Percentiles rank a stretch among this genome's conserved stretches.
phyloP scores from a whole-genome alignment of 805 yeast species.

The Myxozyma udenii region DNA sequence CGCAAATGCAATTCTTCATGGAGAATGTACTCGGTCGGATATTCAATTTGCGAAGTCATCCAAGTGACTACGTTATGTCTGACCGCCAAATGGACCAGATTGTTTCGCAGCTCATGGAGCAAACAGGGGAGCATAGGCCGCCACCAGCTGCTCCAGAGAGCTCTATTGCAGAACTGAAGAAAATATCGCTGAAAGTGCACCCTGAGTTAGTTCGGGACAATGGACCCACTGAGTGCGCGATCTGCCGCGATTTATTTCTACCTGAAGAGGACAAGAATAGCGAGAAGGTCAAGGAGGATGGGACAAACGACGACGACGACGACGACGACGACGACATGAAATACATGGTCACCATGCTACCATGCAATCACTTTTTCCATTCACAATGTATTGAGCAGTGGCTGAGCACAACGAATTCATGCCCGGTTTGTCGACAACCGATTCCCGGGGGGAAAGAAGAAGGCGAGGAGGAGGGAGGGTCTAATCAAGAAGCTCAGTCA shows the following conservation, averaged over 20 bases:
- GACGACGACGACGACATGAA: constrained; percentile 8
- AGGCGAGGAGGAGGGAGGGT: neutral
- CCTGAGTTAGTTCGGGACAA: constrained; percentile 6
- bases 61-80: constrained; percentile 27
- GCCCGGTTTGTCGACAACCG: constrained; percentile 28
- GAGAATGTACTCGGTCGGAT: constrained; percentile 13
- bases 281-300: constrained; percentile 8
- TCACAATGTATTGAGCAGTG: constrained; percentile 30
- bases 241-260: constrained; percentile 21
- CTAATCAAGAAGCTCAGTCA: neutral
- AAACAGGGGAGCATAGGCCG: constrained; percentile 12
- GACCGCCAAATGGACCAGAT: constrained; percentile 28
- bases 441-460: neutral
- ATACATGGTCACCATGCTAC: constrained; percentile 19
- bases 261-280: neutral
- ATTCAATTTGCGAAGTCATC: constrained; percentile 23
- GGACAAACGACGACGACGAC: neutral
- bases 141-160: constrained; percentile 27
- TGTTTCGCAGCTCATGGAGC: constrained; percentile 31
- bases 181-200: neutral
- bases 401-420: constrained; percentile 28
- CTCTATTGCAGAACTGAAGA: constrained; percentile 15
- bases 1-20: neutral
- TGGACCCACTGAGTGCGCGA: constrained; percentile 26
- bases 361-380: constrained; percentile 31